Evolutionary conservation across 2,329 filamentous ascomycete genomes (phyloP).

Genomic region (Alternaria angustiovoidea): DNA sequence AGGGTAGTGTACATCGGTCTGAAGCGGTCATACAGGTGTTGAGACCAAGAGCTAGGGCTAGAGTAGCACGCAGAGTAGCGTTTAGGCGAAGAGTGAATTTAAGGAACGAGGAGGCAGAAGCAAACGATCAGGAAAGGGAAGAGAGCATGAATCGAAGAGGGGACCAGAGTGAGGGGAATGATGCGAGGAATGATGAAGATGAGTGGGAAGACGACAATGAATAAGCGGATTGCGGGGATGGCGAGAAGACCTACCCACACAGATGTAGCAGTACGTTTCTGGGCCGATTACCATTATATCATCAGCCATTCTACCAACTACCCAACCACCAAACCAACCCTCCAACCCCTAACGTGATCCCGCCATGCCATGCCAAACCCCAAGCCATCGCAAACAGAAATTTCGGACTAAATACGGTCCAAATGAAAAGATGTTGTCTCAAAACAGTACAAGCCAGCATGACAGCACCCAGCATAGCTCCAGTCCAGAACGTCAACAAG

Average conservation of each 20-base stretch:
- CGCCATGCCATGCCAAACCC: slow-evolving; percentile 81
- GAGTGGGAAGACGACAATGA: background rate
- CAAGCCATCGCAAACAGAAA: slow-evolving; percentile 93
- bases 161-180: background rate
- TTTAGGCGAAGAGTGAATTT: background rate
- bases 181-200: background rate
- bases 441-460: slow-evolving; percentile 89
- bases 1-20: background rate
- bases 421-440: slow-evolving; percentile 92
- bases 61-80: background rate
- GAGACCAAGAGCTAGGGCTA: background rate
- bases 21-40: background rate
- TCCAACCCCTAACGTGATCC: slow-evolving; percentile 49
- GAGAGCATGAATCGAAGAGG: background rate
- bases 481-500: slow-evolving; percentile 74
- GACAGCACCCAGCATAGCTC: slow-evolving; percentile 71
- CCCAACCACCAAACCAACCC: slow-evolving; percentile 45
- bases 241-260: no score
- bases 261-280: background rate
- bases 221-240: background rate
- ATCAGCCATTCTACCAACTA: slow-evolving; percentile 29
- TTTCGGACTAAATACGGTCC: slow-evolving; percentile 98
- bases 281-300: background rate
- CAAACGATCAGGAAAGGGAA: background rate
- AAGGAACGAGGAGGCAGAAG: background rate